Base-by-base conservation (phyloP, 2,329 filamentous ascomycete species). In the Sphaerulina vaccinii region DNA sequence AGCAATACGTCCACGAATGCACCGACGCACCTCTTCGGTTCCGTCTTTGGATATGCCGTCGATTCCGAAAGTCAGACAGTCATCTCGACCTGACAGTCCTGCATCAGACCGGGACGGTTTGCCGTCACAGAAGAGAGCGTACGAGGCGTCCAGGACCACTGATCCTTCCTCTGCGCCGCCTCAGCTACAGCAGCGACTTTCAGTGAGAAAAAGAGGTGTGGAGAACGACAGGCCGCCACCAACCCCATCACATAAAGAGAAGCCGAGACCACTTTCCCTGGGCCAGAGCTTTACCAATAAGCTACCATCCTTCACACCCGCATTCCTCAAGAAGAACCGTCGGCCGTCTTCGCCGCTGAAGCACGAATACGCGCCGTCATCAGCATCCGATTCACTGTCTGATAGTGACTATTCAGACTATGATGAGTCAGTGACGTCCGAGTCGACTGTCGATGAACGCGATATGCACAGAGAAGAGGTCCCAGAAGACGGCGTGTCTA, bases 311-410 rank as follows among this genome's bases (percentile, higher is more conserved):
- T 61, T 70, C 47, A 70, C 68, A 11, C 67, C 68, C 6, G 65
- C 62, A 3, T 71, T 70, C 55, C 40, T 70, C 36, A 67, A 64
- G 57, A 58, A 77, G 69, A 69, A 86, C 65, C 83, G 91, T 38
- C 83, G 90, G 15, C 87, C 84, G 1, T 97, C 93, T 0, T 99
- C 93, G 1, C 93, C 93, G 0, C 76, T 99, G 43, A 99, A 99
- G 73, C 92, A 97, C 67, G 92, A 99, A 72, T 99, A 96, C 64
- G 86, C 91, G 57, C 92, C 92, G 11, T 97, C 93, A 13, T 84
- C 82, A 5, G 82, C 81, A 39, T 85, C 83, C 0, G 80, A 82
- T 36, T 82, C 82, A 5, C 79, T 78, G 7, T 79, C 75, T 1
- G 77, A 82, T 49, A 84, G 79, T 39, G 80, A 82, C 41, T 73